Percentiles rank a stretch among this genome's conserved stretches.
Evolutionary conservation across 2,329 filamentous ascomycete genomes (phyloP).

Genomic region (Ilyonectria sp.): DNA sequence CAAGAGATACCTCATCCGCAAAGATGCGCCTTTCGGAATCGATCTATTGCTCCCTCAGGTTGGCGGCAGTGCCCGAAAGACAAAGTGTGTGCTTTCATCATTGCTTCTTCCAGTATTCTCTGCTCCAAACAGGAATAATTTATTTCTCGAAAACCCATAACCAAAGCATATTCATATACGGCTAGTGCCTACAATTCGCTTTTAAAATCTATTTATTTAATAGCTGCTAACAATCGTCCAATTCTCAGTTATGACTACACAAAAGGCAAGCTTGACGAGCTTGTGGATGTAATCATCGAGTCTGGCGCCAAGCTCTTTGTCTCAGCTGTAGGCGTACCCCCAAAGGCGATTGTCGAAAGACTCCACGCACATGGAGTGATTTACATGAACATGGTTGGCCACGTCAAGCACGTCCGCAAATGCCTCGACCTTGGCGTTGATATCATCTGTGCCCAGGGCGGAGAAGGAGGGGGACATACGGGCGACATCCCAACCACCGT

Average conservation of each 20-base stretch:
- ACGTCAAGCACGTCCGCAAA: slow-evolving; percentile 99
- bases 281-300: slow-evolving; percentile 93
- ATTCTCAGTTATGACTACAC: slow-evolving; percentile 94
- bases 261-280: slow-evolving; percentile 95
- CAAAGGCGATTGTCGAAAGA: slow-evolving; percentile 88
- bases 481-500: slow-evolving; percentile 93
- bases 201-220: not conserved
- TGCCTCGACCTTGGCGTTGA: slow-evolving; percentile 92
- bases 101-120: no score
- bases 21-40: slow-evolving; percentile 95
- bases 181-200: not conserved
- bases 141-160: not conserved
- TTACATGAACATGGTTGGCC: slow-evolving; percentile 99
- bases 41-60: slow-evolving; percentile 95
- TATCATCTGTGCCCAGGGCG: slow-evolving; percentile 98
- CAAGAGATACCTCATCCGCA: slow-evolving; percentile 88
- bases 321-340: slow-evolving; percentile 94
- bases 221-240: slow-evolving; percentile 27
- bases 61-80: slow-evolving; percentile 93
- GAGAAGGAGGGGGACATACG: slow-evolving; percentile 96
- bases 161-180: not conserved
- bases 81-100: slow-evolving; percentile 72
- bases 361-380: slow-evolving; percentile 90
- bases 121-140: not conserved
- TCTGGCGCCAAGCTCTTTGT: slow-evolving; percentile 94